These are phyloP conservation scores for Collybiopsis luxurians DNA, from an alignment of 768 basidiomycete species.

Conservation along the genomic window DNA sequence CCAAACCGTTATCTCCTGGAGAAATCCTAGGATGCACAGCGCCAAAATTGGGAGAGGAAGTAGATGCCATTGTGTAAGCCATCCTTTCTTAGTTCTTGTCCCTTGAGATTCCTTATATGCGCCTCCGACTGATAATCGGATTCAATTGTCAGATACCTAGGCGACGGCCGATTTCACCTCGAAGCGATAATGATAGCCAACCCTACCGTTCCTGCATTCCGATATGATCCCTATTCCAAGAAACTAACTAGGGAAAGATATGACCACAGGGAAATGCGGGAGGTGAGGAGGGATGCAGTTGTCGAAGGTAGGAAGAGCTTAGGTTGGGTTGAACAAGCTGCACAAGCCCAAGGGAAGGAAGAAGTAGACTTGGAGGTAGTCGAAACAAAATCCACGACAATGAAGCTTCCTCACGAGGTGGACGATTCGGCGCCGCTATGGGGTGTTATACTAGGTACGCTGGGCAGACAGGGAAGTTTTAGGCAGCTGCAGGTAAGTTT, in stretches of 20 bases:
- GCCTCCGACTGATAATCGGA: too few species aligned
- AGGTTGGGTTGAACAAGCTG: conserved; percentile 19
- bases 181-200: conserved; percentile 99
- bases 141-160: conserved; percentile 71
- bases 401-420: background rate
- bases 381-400: background rate
- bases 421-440: conserved; percentile 43
- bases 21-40: conserved; percentile 98
- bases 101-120: too few species aligned
- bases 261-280: conserved; percentile 84
- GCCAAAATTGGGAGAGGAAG: conserved; percentile 65
- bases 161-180: conserved; percentile 96
- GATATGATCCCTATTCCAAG: conserved; percentile 98
- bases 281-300: conserved; percentile 71
- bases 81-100: background rate
- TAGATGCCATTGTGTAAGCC: conserved; percentile 89
- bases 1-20: conserved; percentile 92
- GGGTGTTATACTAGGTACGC: conserved; percentile 92
- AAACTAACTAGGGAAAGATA: conserved; percentile 93
- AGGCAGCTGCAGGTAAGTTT: conserved; percentile 71
- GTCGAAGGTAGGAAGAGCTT: conserved; percentile 70
- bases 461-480: conserved; percentile 92
- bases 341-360: conserved; percentile 8
- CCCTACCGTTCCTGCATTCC: conserved; percentile 89
- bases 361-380: conserved; percentile 7